Base-by-base conservation (phyloP, 805 yeast genomes). In the Pichia manshurica region DNA sequence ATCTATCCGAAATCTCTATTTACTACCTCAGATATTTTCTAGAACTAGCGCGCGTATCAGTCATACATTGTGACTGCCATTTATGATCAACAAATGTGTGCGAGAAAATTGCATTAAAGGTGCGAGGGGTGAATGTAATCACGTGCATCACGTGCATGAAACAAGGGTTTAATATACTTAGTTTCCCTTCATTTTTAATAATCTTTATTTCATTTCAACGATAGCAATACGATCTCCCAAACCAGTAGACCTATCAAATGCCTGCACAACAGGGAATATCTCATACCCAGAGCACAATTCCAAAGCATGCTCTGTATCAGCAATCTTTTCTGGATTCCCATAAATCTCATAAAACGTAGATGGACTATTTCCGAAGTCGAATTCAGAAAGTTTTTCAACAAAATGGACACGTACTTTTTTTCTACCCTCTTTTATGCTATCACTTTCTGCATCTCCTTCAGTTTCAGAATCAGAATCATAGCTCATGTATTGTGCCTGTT, bases 381-480 rank as follows among this genome's bases (percentile, higher is more conserved):
- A 69, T 15, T 71, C 64, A 52, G 67, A 71, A 51, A 74, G 65
- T 53, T 69, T 67, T 55, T 74, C 59, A 40, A 74, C 57, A 55
- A 73, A 74, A 58, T 69, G 10, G 10, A 25, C 29, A 10, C 29
- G 10, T 25, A 25, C 29, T 25, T 25, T 25, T 10, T 25, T 25
- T 25, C 29, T 25, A 25, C 7, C 10, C 7, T 25, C 29, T 10
- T 25, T 25, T 7, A 8, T 10, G 10, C 10, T 8, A 25, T 10
- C 29, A 10, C 29, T 10, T 7, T 36, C 34, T 9, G 29, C 40
- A 22, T 45, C 52, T 75, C 59, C 56, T 2, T 40, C 53, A 17
- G 50, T 46, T 15, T 59, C 66, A 12, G 63, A 66, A 7, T 66
- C 73, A 2, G 70, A 73, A 33, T 67, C 75, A 38, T 70, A 72